These are phyloP conservation scores for Inga leiocalycina DNA, from an alignment of 306 rosid genomes.

Conservation along the genomic window DNA sequence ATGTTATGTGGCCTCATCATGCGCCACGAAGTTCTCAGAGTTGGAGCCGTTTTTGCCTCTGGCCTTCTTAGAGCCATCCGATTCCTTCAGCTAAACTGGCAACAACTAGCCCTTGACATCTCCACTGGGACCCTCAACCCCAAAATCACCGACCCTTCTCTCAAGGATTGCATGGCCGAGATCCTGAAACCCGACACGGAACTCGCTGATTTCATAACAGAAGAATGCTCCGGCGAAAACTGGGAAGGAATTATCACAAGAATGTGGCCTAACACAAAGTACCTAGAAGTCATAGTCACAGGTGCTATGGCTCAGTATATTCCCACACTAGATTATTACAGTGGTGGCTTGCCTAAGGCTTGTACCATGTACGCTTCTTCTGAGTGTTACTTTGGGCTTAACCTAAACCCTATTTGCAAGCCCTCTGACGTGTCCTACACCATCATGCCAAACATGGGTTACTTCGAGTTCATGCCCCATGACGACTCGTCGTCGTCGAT, in stretches of 20 bases:
- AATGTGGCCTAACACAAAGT: conserved; percentile 94
- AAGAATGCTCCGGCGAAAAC: conserved; percentile 55
- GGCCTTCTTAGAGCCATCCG: conserved; percentile 88
- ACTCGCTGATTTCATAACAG: conserved; percentile 56
- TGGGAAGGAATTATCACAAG: conserved; percentile 78
- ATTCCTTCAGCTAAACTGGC: conserved; percentile 83
- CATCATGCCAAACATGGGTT: conserved; percentile 94
- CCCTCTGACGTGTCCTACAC: conserved; percentile 88
- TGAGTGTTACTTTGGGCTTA: conserved; percentile 87
- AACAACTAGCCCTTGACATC: conserved; percentile 57
- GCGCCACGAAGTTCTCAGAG: conserved; percentile 78
- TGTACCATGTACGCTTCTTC: conserved; percentile 98
- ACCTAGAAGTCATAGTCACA: conserved; percentile 84
- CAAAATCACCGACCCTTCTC: conserved; percentile 56
- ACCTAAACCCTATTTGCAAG: conserved; percentile 66
- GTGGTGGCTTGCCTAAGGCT: conserved; percentile 67
- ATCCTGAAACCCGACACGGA: conserved; percentile 55
- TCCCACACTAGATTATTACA: conserved; percentile 75
- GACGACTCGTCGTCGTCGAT: conserved; percentile 45
- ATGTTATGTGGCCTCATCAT: conserved; percentile 88
- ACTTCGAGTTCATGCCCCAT: conserved; percentile 82
- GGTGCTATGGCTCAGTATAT: conserved; percentile 99
- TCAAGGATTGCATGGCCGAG: conserved; percentile 49
- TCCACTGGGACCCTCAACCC: conserved; percentile 66
- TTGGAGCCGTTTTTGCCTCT: conserved; percentile 91